Evolutionary conservation across 257 asterid genomes (phyloP).

Genomic region (Solanum corneliomulleri): DNA sequence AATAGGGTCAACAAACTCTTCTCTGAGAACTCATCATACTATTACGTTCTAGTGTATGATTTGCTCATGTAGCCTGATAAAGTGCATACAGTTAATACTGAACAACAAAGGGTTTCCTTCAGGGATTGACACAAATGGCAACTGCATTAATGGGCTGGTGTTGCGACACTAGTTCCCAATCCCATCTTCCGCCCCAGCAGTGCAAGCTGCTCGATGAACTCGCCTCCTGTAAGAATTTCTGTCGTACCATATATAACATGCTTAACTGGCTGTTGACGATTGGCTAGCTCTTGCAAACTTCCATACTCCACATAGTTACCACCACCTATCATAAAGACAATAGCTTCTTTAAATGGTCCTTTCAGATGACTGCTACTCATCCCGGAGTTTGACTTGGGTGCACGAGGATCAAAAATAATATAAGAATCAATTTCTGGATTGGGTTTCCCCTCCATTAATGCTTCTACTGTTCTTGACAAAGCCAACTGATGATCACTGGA

Average conservation of each 20-base stretch:
- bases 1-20: not conserved
- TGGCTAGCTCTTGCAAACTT: constrained; percentile 67
- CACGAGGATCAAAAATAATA: constrained; percentile 81
- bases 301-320: constrained; percentile 94
- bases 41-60: not conserved
- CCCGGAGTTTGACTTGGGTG: constrained; percentile 61
- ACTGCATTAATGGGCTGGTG: constrained; percentile 13
- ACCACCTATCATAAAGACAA: constrained; percentile 96
- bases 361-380: constrained; percentile 60
- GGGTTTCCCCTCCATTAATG: constrained; percentile 93
- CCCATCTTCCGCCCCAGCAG: constrained; percentile 78
- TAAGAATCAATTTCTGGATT: constrained; percentile 82
- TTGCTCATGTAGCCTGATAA: not conserved
- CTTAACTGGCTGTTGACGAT: constrained; percentile 63
- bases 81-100: not conserved
- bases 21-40: not conserved
- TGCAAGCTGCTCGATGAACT: constrained; percentile 88
- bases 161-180: constrained; percentile 30
- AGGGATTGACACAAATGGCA: not conserved
- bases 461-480: constrained; percentile 79
- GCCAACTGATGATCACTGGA: constrained; percentile 87
- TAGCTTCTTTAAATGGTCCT: constrained; percentile 95
- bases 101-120: not conserved
- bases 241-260: constrained; percentile 87
- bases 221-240: constrained; percentile 82